Percentiles rank a stretch among this genome's conserved stretches.
Conservation (phyloP, 495 filamentous ascomycete genomes). For the Corynascus novoguineensis region DNA sequence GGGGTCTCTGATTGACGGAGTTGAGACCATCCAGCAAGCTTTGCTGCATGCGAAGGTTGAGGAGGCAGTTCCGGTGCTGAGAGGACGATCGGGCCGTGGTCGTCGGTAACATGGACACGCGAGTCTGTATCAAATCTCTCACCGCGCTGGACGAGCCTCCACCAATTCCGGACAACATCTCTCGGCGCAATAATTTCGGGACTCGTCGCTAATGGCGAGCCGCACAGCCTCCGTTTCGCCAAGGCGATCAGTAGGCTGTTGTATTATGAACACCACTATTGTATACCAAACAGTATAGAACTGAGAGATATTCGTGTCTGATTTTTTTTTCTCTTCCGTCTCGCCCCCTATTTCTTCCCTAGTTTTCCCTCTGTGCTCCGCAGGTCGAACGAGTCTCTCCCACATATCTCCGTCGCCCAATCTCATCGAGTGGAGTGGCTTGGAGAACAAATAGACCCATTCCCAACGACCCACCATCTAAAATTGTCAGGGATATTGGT, state of each 20-base stretch:
- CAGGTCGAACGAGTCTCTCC: too few species aligned
- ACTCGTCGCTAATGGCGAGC: background rate
- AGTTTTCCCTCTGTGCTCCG: too few species aligned
- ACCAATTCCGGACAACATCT: background rate
- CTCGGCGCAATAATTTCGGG: background rate
- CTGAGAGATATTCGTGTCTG: background rate
- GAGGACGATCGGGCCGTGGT: background rate
- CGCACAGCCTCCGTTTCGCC: background rate
- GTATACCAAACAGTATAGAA: slow-evolving; percentile 15
- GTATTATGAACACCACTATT: slow-evolving; percentile 19
- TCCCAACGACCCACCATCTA: too few species aligned
- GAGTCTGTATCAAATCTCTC: too few species aligned
- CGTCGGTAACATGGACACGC: background rate
- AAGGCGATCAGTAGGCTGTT: slow-evolving; percentile 1
- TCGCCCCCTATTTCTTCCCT: too few species aligned
- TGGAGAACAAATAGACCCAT: too few species aligned
- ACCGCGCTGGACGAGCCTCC: background rate
- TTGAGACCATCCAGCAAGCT: slow-evolving; percentile 43
- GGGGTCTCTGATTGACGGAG: slow-evolving; percentile 52
- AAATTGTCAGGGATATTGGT: too few species aligned
- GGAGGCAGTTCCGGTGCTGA: slow-evolving; percentile 6
- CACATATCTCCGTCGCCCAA: too few species aligned
- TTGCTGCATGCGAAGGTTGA: slow-evolving; percentile 19
- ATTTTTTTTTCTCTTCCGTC: background rate
- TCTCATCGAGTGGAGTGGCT: too few species aligned